These are phyloP conservation scores for Penicillium chermesinum DNA, from an alignment of 495 filamentous ascomycete genomes.

Conservation along the genomic window DNA sequence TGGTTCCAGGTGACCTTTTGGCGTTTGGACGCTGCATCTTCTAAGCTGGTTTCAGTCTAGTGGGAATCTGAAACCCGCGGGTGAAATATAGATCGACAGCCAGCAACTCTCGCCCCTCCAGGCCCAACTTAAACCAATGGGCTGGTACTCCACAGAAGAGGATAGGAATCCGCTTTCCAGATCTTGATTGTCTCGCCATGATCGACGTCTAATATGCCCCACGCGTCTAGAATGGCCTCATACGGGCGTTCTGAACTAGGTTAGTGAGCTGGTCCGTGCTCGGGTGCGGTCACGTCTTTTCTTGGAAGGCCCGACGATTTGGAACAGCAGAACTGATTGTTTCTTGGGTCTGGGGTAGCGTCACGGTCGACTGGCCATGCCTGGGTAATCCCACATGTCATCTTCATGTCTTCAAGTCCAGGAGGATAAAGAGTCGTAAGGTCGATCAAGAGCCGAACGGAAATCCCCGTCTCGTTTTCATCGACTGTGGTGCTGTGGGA, in stretches of 20 bases:
- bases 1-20: neutral
- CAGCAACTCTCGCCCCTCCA: neutral
- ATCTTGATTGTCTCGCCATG: slow-evolving; percentile 6
- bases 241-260: slow-evolving; percentile 19
- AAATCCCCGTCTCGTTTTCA: neutral
- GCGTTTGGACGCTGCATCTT: neutral
- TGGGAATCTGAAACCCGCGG: slow-evolving; percentile 4
- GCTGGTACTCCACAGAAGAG: neutral
- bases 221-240: slow-evolving; percentile 19
- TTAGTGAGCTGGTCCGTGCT: slow-evolving; percentile 6
- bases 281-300: slow-evolving; percentile 1
- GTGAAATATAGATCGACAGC: slow-evolving; percentile 4
- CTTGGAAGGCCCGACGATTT: neutral
- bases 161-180: too few species aligned
- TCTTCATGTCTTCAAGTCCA: too few species aligned
- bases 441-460: neutral
- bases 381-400: too few species aligned
- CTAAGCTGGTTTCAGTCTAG: slow-evolving; percentile 1
- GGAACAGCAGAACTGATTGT: neutral
- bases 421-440: too few species aligned
- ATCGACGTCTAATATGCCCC: slow-evolving; percentile 5
- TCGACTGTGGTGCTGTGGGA: too few species aligned
- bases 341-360: neutral
- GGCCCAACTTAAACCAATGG: slow-evolving; percentile 1
- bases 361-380: too few species aligned